Evolutionary conservation across 2,329 filamentous ascomycete species (phyloP), one percentile per base, ranked within the genome.

Genomic region (Monosporascus sp.): DNA sequence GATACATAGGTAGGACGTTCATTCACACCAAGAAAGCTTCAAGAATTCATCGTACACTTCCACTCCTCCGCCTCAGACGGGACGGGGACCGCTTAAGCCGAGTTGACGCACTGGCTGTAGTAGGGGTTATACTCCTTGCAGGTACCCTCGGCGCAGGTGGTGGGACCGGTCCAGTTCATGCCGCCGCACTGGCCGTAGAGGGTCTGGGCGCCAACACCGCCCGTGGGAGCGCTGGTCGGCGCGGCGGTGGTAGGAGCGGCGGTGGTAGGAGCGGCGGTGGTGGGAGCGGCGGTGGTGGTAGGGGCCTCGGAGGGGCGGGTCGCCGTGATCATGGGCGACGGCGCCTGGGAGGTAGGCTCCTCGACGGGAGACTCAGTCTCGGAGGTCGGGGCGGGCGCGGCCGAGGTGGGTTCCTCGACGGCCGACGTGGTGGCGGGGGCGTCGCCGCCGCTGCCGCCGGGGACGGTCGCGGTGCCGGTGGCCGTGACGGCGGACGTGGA

Each of bases 141-240:
- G 7, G 63, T 65, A 31, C 75, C 75, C 27, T 64, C 53, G 6
- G 65, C 68, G 51, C 75, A 78, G 14, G 55, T 50, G 4, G 68
- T 73, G 5, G 71, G 47, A 18, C 75, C 76, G 1, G 61, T 70
- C 59, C 63, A 76, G 49, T 66, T 68, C 11, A 63, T 62, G 18
- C 75, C 76, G 60, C 75, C 76, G 58, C 75, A 78, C 64, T 76
- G 75, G 3, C 66, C 69, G 54, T 68, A 76, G 4, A 64, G 51
- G 38, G 54, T 56, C 52, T 60, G 57, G 15, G 52, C 62, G 15
- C 52, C 45, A 27, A 55, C 52, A 9, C 14, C 38, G 18, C 55
- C 60, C 4, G 56, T 57, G 5, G 47, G 52, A 11, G 54, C 51
- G 6, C 53, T 52, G 1, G 56, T 57, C 0, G 55, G 41, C 0